phyloP scores from a whole-genome alignment of 179 eudicot species.

The Spinacia oleracea region DNA sequence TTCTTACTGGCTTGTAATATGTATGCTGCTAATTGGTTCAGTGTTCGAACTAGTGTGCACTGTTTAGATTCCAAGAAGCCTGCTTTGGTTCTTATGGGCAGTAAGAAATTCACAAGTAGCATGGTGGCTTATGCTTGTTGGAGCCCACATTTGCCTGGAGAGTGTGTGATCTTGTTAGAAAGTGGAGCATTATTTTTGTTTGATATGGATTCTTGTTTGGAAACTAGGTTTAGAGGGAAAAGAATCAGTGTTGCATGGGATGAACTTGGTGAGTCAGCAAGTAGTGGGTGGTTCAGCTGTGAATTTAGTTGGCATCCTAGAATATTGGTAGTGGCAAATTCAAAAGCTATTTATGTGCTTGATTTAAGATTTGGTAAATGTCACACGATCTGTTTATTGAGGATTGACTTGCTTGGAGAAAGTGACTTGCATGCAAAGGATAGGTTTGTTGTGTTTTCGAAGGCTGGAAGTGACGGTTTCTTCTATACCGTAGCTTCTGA shows the following conservation, averaged over 20 bases:
- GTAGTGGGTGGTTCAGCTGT: constrained; percentile 71
- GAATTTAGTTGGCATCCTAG: constrained; percentile 85
- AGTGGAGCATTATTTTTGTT: constrained; percentile 34
- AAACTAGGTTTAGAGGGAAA: constrained; percentile 35
- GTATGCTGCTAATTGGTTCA: constrained; percentile 37
- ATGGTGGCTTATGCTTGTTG: constrained; percentile 36
- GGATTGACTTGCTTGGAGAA: constrained; percentile 33
- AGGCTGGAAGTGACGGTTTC: constrained; percentile 59
- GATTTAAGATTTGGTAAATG: constrained; percentile 55
- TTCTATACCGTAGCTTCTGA: constrained; percentile 52
- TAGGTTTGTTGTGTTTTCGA: constrained; percentile 53
- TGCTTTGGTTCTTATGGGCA: constrained; percentile 27
- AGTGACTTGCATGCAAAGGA: constrained; percentile 35
- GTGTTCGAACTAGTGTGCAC: constrained; percentile 26
- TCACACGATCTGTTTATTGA: constrained; percentile 50
- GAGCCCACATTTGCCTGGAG: constrained; percentile 34
- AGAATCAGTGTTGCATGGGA: constrained; percentile 46
- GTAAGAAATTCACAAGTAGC: constrained; percentile 32
- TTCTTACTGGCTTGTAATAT: constrained; percentile 30
- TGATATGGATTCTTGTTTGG: constrained; percentile 42
- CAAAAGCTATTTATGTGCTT: constrained; percentile 55
- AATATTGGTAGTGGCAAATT: constrained; percentile 58
- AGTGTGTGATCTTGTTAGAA: constrained; percentile 35
- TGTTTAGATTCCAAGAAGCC: constrained; percentile 24
- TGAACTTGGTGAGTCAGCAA: constrained; percentile 26